These are phyloP conservation scores for Phylloporus arenicola DNA, from an alignment of 768 basidiomycete genomes.

Conservation along the genomic window DNA sequence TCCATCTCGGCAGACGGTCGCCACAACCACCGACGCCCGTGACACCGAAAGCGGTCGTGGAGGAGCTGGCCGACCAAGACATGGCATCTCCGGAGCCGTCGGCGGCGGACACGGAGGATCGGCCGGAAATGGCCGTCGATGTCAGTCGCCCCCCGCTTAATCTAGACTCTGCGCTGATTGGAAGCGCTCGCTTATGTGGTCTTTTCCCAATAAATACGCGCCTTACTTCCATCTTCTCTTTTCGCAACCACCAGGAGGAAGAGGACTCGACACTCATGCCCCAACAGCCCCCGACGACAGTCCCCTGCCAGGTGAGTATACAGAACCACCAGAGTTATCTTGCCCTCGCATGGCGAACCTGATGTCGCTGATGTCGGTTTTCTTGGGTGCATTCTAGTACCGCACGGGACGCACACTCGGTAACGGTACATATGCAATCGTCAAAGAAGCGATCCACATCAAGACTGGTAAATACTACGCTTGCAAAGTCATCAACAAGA, in stretches of 20 bases:
- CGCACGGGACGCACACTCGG: conserved; percentile 85
- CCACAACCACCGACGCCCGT: conserved; percentile 28
- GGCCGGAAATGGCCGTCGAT: conserved; percentile 23
- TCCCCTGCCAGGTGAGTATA: conserved; percentile 42
- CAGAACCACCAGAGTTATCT: neutral
- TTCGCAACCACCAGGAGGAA: conserved; percentile 11
- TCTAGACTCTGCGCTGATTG: conserved; percentile 7
- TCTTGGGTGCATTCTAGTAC: conserved; percentile 46
- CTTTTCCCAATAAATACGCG: conserved; percentile 12
- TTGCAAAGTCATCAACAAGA: conserved; percentile 99
- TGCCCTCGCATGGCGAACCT: neutral
- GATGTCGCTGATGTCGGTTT: conserved; percentile 6
- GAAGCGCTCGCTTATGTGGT: conserved; percentile 2
- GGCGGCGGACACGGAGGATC: conserved; percentile 17
- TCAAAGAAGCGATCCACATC: conserved; percentile 93
- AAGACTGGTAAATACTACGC: conserved; percentile 92
- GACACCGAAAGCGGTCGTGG: conserved; percentile 14
- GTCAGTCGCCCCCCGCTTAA: conserved; percentile 8
- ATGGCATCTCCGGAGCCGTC: conserved; percentile 24
- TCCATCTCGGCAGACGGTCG: conserved; percentile 25
- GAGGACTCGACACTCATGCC: conserved; percentile 23
- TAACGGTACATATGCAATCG: conserved; percentile 92
- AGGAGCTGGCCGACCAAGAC: conserved; percentile 13
- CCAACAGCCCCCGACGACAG: conserved; percentile 30
- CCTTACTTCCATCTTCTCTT: conserved; percentile 3